Base-by-base conservation (phyloP, 1,284 basidiomycete species). In the Ceratobasidium papillatum region DNA sequence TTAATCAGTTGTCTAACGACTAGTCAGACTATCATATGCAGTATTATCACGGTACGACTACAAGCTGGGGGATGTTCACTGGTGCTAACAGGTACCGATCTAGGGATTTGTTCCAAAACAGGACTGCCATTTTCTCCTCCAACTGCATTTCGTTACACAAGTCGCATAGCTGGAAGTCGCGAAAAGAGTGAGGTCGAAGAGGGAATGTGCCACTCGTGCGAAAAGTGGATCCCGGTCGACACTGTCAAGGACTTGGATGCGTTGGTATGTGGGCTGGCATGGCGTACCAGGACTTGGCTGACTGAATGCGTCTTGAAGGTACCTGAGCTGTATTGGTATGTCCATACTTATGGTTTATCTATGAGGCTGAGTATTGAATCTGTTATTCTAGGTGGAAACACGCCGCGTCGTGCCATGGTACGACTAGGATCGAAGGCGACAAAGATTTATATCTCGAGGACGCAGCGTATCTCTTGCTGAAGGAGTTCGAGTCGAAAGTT, bases 311-410 rank as follows among this genome's bases (percentile, higher is more conserved):
- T 25, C 2, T 27, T 54, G 5, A 36, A 74, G 71, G 59, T 75
- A 4, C 74, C 61, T 78, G 91, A 93, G 79, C 84, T 93, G 1
- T 89, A 88, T 77, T 93, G 91, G 91, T 91, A 78, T 49, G 85
- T 82, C 32, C 32, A 14, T 32, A 34, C 25, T 14, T 17, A 11
- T n/a, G 47, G 14, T 59, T 27, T 25, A 8, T 61, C 11, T 14
- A 59, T 25, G 32, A 41, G 1, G 17, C 68, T 52, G 45, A 7
- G 76, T 54, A 52, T 73, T 69, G 76, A 14, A 45, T 76, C n/a
- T n/a, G n/a, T n/a, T n/a, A n/a, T n/a, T n/a, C 7, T 75, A 93
- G 90, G 90, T 94, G 91, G 91, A 93, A 93, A 81, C 92, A 93
- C 78, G 91, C 92, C 27, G 89, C 89, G 0, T 76, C 85, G 12